A percentile compares a stretch with the other conserved stretches of the same genome.
Conservation (phyloP, 768 basidiomycete species). For the Multifurca ochricompacta region DNA sequence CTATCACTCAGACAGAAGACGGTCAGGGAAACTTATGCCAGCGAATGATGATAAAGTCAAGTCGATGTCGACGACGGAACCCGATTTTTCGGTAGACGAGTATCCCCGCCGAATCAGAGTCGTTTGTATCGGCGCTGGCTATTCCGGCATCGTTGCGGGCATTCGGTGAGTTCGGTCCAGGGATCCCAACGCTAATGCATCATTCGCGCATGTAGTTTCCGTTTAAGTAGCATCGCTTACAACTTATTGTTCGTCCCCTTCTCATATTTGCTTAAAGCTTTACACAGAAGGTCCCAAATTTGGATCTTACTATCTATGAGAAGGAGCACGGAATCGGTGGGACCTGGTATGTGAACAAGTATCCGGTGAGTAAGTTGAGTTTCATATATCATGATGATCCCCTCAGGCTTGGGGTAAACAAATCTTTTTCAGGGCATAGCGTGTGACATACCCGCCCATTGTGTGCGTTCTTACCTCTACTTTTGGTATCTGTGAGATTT, state of each 20-base stretch:
- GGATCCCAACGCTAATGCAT: no score
- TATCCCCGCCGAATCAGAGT: slow-evolving; percentile 47
- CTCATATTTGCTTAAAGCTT: slow-evolving; percentile 30
- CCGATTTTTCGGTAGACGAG: slow-evolving; percentile 43
- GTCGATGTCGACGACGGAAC: no score
- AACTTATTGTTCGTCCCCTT: neutral
- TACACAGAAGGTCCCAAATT: slow-evolving; percentile 43
- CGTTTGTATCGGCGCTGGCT: slow-evolving; percentile 51
- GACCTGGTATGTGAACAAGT: slow-evolving; percentile 46
- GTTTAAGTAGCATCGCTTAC: no score
- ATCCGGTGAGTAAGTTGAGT: slow-evolving; percentile 8
- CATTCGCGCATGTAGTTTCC: no score
- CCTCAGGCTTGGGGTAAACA: no score
- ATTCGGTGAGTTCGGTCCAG: slow-evolving; percentile 45
- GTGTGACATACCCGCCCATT: slow-evolving; percentile 16
- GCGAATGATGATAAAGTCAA: no score
- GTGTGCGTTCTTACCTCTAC: neutral
- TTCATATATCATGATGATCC: neutral
- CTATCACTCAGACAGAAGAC: no score
- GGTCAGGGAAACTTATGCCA: no score
- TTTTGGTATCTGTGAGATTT: no score
- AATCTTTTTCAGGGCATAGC: slow-evolving; percentile 10
- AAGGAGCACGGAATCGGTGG: slow-evolving; percentile 53
- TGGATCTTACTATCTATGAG: slow-evolving; percentile 52
- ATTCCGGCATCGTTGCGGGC: slow-evolving; percentile 50